Evolutionary conservation across 2,329 filamentous ascomycete species (phyloP), one percentile per base, ranked within the genome.

Genomic region (Curvularia sp.): DNA sequence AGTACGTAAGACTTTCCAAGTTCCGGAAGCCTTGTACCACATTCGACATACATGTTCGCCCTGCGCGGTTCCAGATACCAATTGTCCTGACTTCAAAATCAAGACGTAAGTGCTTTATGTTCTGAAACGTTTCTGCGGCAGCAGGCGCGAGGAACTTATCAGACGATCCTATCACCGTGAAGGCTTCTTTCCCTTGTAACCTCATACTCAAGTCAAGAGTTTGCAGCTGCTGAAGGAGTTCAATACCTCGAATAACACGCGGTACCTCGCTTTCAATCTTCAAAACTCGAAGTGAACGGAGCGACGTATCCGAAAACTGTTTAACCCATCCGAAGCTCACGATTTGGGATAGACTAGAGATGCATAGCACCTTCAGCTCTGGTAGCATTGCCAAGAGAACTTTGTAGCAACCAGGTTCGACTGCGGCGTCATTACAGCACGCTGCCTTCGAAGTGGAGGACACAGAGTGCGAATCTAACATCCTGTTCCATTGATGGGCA

Each of bases 11-110:
- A 10, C 51, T 54, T 18, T 49, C 24, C 1, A 66, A 5, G 13
- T 57, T 31, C 10, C 4, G 26, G 13, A 64, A 63, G 1, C 42
- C 51, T 26, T 47, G 46, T 20, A 64, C 31, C 0, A 61, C 13
- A 26, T 62, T 50, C 4, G 35, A 33, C 46, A 63, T 55, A 35
- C 58, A 56, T 18, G 24, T 48, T 7, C 59, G 43, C 6, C 35
- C 41, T 0, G 39, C n/a, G 3, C 31, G 44, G 1, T 53, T 55
- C 63, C 61, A 64, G 10, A 57, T 47, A 7, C 58, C 63, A 5
- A 64, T 46, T 0, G 61, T 56, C 4, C 54, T 60, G n/a, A 56
- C 44, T 3, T 64, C 53, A 12, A 62, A 66, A 24, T 64, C 62
- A 15, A 66, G 52, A 49, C 62, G 62, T 4, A 66, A 38, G 18